Percentiles rank a stretch among this genome's conserved stretches.
These are phyloP conservation scores for Dendrothele bispora DNA, from an alignment of 768 basidiomycete species.

Conservation along the genomic window DNA sequence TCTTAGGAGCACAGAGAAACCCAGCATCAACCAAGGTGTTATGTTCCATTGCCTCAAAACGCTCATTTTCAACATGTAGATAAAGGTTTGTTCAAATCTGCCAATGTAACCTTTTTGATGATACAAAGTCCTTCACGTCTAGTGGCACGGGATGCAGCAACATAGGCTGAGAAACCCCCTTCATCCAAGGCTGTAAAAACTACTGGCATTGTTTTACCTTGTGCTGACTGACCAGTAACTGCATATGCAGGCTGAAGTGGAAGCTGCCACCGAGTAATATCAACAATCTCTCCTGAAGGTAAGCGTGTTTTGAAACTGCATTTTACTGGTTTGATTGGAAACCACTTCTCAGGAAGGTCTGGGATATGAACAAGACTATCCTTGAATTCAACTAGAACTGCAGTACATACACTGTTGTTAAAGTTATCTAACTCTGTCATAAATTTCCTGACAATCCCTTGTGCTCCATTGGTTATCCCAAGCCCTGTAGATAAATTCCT, in stretches of 20 bases:
- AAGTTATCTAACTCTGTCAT: background rate
- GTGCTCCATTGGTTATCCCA: constrained; percentile 27
- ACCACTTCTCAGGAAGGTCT: constrained; percentile 14
- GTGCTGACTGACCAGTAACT: constrained; percentile 28
- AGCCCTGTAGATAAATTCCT: constrained; percentile 29
- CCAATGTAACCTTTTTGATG: no score
- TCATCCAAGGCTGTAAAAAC: no score
- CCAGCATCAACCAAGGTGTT: no score
- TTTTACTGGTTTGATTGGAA: constrained; percentile 14
- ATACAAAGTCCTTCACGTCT: no score
- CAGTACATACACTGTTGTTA: background rate
- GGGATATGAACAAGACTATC: constrained; percentile 14
- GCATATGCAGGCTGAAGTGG: constrained; percentile 28
- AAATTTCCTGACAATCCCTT: constrained; percentile 20
- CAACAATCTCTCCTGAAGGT: background rate
- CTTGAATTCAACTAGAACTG: constrained; percentile 15
- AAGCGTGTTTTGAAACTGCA: constrained; percentile 9
- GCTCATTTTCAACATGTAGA: no score
- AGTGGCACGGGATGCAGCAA: no score
- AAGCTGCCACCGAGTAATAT: constrained; percentile 14
- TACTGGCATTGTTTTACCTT: no score
- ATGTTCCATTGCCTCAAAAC: no score
- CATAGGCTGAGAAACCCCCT: no score
- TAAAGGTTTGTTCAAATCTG: no score
- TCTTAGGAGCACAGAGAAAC: no score